These are phyloP conservation scores for Magnolia officinalis DNA, from an alignment of 164 flowering plant species.

Conservation along the genomic window DNA sequence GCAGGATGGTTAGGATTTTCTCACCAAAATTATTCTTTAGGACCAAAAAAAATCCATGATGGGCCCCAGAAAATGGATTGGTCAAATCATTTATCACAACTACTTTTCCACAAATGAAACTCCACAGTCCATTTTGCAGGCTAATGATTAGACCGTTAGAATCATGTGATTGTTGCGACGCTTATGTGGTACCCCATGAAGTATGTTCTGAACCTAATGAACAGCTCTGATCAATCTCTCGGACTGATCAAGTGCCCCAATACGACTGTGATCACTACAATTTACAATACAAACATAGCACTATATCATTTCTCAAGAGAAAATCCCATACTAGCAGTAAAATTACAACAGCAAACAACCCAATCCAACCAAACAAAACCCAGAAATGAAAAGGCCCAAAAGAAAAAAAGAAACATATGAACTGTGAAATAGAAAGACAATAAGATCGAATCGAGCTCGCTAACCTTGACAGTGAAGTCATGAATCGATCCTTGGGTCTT, in stretches of 20 bases:
- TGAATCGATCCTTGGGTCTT: conserved; percentile 26
- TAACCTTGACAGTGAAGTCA: conserved; percentile 64
- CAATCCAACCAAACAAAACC: background rate
- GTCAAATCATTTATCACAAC: no score
- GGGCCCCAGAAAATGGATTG: no score
- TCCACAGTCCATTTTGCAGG: no score
- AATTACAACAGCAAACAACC: no score
- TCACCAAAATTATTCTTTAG: no score
- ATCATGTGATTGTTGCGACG: no score
- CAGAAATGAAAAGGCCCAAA: background rate
- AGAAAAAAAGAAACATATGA: no score
- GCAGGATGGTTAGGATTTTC: no score
- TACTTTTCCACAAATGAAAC: no score
- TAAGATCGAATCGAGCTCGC: background rate
- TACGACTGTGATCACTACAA: background rate
- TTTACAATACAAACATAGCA: no score
- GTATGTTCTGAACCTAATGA: background rate
- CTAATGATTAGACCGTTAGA: no score
- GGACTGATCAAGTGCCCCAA: background rate
- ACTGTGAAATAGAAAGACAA: background rate
- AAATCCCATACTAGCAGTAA: background rate
- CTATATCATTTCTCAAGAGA: background rate
- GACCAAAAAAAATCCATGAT: no score
- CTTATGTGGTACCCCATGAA: background rate
- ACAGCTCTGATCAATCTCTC: background rate